phyloP scores from a whole-genome alignment of 331 rosid species.

The Stylosanthes scabra region DNA sequence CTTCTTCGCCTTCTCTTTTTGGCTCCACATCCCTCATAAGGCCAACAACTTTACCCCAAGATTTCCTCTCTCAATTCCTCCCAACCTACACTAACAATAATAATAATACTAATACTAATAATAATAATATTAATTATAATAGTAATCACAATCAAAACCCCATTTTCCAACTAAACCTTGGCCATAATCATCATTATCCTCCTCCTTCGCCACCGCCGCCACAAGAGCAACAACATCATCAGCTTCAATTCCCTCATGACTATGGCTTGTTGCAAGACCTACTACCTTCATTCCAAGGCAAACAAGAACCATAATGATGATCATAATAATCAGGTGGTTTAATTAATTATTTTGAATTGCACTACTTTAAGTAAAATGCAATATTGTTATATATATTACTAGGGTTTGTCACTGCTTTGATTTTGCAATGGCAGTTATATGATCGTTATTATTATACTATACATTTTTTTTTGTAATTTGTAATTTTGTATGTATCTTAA shows the following conservation, averaged over 20 bases:
- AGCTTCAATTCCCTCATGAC: constrained; percentile 54
- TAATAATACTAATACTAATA: not conserved
- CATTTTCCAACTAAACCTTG: constrained; percentile 54
- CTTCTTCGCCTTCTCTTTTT: constrained; percentile 53
- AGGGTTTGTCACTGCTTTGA: too few species aligned
- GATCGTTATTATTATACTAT: too few species aligned
- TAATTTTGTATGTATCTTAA: too few species aligned
- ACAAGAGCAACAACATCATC: constrained; percentile 36
- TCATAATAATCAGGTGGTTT: too few species aligned
- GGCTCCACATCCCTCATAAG: constrained; percentile 47
- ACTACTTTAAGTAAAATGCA: too few species aligned
- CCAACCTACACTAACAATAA: constrained; percentile 51
- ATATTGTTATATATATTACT: too few species aligned
- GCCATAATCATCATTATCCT: not conserved
- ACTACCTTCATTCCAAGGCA: constrained; percentile 57
- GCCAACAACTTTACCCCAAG: constrained; percentile 60
- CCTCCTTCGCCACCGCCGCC: not conserved
- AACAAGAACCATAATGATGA: constrained; percentile 51
- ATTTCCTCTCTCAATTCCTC: constrained; percentile 76
- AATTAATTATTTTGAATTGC: too few species aligned
- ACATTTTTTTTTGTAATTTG: too few species aligned
- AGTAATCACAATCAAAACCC: constrained; percentile 42
- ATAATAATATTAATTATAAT: not conserved
- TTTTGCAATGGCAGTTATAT: too few species aligned
- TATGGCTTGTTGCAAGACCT: constrained; percentile 82